Percentiles rank a stretch among this genome's conserved stretches.
Conservation (phyloP, 345 rosid genomes). For the Heritiera fomes region DNA sequence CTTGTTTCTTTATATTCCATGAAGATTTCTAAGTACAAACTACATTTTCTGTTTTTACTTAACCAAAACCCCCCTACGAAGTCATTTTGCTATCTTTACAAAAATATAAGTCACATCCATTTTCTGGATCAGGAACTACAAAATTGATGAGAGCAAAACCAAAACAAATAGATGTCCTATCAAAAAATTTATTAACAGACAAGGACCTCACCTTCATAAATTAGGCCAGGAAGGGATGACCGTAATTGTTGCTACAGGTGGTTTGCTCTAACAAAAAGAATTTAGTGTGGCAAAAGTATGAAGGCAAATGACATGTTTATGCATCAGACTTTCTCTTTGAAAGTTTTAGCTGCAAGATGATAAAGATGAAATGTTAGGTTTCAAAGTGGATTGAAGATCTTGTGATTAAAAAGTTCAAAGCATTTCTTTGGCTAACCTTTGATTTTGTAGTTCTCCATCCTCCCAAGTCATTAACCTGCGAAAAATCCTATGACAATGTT, state of each 20-base stretch:
- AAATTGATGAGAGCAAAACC: neutral
- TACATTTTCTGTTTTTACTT: no score
- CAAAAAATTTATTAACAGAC: no score
- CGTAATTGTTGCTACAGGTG: neutral
- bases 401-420: neutral
- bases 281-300: constrained; percentile 5
- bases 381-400: neutral
- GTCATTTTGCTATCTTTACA: neutral
- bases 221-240: neutral
- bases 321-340: constrained; percentile 32
- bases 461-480: constrained; percentile 30
- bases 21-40: neutral
- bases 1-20: neutral
- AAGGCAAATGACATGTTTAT: neutral
- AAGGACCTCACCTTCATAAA: no score
- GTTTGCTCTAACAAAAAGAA: neutral
- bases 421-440: constrained; percentile 45
- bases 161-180: neutral
- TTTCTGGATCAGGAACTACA: neutral
- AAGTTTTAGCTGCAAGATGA: constrained; percentile 54
- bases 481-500: constrained; percentile 35
- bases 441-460: constrained; percentile 91
- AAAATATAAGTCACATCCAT: neutral
- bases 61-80: no score
- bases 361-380: neutral